Percentiles rank a stretch among this genome's conserved stretches.
Evolutionary conservation across 2,329 filamentous ascomycete genomes (phyloP).

Genomic region (Fusarium euwallaceae): DNA sequence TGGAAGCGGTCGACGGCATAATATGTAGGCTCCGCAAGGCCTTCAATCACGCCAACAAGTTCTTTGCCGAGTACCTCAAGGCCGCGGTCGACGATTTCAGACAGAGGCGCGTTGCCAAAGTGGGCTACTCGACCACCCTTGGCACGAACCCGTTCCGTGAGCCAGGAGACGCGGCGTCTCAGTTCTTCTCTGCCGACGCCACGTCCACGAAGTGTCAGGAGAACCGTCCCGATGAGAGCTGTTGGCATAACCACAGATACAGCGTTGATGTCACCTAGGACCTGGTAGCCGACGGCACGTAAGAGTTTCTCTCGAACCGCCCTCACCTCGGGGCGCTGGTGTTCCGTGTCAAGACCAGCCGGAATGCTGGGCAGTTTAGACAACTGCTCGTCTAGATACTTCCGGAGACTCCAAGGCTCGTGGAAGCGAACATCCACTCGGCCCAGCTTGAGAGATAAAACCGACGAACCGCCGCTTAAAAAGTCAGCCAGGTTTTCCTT

Average conservation of each 20-base stretch:
- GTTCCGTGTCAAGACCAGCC: constrained; percentile 60
- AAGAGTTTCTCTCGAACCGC: constrained; percentile 78
- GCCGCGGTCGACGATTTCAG: constrained; percentile 87
- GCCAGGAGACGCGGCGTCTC: constrained; percentile 89
- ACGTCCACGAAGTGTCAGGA: constrained; percentile 90
- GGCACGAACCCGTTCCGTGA: constrained; percentile 81
- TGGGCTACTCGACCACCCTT: constrained; percentile 95
- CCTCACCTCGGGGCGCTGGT: constrained; percentile 62
- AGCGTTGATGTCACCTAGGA: constrained; percentile 93
- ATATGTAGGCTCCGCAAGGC: constrained; percentile 90
- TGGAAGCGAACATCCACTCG: constrained; percentile 96
- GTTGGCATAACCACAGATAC: constrained; percentile 99
- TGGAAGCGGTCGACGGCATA: constrained; percentile 97
- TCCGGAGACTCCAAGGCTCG: constrained; percentile 90
- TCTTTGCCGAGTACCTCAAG: constrained; percentile 92
- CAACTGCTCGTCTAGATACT: constrained; percentile 84
- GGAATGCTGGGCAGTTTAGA: constrained; percentile 61
- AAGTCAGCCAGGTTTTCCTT: constrained; percentile 95
- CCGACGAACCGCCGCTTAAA: constrained; percentile 84
- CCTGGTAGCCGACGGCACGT: constrained; percentile 89
- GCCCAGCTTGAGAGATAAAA: constrained; percentile 89
- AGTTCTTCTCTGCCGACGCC: constrained; percentile 91
- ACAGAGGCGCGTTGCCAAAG: constrained; percentile 84
- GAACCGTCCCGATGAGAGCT: constrained; percentile 91
- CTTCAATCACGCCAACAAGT: constrained; percentile 83